Base-by-base conservation (phyloP, 495 filamentous ascomycete species). In the Podospora comata region DNA sequence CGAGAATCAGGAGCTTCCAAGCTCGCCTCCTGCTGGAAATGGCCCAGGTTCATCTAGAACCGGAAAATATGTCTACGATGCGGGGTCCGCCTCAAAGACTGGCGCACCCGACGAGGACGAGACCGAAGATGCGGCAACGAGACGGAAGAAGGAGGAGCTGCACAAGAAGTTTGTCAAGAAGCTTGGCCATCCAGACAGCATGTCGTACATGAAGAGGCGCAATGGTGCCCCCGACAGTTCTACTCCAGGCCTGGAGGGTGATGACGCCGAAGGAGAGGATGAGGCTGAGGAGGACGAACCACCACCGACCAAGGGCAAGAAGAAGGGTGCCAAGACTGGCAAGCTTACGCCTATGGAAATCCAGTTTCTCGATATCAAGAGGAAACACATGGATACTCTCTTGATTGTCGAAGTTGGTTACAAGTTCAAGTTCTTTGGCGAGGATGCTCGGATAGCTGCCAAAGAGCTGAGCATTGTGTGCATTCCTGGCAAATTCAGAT, bases 361-460 rank as follows among this genome's bases (percentile, higher is more conserved):
- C 60, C 95, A 98, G 71, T 88, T 96, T 48, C 84, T 99, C 16
- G 92, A 97, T 20, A 96, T 99, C 72, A 99, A 99, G 80, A 85
- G 88, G 65, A 92, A 94, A 70, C 86, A 98, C 76, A 89, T 93
- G 83, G 94, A 97, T 72, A 94, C 94, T 0, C 67, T 98, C 9
- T 79, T 99, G 54, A 87, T 97, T 3, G 87, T 97, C 20, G 93
- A 99, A 73, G 95, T 99, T 5, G 95, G 95, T 30, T 99, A 99
- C 77, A 99, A 99, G 77, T 99, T 95, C 81, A 87, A 89, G 56
- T 97, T 99, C 82, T 97, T 96, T 73, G 95, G 96, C n/a, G 94
- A 97, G 73, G 95, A 99, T 82, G 95, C 95, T 5, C 86, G 93
- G 66, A 85, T 88, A 65, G 96, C 95, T 18, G 90, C 93, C 5